These are phyloP conservation scores for Mortierella sp. DNA, from an alignment of 371 early-diverging fungal genomes.

Conservation along the genomic window DNA sequence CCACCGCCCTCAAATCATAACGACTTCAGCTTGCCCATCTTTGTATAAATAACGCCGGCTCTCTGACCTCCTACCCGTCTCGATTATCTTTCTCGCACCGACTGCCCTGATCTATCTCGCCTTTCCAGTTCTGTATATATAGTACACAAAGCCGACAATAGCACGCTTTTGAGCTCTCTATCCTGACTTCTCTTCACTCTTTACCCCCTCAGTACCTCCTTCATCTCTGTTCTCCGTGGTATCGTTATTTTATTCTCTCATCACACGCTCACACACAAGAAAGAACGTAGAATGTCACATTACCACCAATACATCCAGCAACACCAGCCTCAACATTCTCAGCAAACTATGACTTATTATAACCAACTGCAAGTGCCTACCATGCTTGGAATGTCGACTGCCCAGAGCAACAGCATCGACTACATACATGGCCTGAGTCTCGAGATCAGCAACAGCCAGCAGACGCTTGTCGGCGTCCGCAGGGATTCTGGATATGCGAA, in stretches of 20 bases:
- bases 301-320: slow-evolving; percentile 28
- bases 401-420: slow-evolving; percentile 8
- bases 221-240: neutral
- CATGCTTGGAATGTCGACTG: slow-evolving; percentile 14
- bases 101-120: neutral
- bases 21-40: neutral
- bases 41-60: neutral
- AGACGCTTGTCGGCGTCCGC: slow-evolving; percentile 16
- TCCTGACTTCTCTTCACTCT: neutral
- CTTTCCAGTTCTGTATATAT: neutral
- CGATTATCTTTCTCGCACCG: too few species aligned
- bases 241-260: neutral
- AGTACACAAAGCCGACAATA: too few species aligned
- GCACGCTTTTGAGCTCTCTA: too few species aligned
- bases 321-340: slow-evolving; percentile 19
- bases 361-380: slow-evolving; percentile 18
- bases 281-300: slow-evolving; percentile 30
- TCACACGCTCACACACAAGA: neutral
- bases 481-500: slow-evolving; percentile 32
- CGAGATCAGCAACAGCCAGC: slow-evolving; percentile 2
- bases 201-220: neutral
- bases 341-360: slow-evolving; percentile 25
- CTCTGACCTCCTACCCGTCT: too few species aligned
- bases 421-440: slow-evolving; percentile 16
- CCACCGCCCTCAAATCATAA: neutral